phyloP scores from a whole-genome alignment of 2,329 filamentous ascomycete genomes.

The Lasiodiplodia citricola region DNA sequence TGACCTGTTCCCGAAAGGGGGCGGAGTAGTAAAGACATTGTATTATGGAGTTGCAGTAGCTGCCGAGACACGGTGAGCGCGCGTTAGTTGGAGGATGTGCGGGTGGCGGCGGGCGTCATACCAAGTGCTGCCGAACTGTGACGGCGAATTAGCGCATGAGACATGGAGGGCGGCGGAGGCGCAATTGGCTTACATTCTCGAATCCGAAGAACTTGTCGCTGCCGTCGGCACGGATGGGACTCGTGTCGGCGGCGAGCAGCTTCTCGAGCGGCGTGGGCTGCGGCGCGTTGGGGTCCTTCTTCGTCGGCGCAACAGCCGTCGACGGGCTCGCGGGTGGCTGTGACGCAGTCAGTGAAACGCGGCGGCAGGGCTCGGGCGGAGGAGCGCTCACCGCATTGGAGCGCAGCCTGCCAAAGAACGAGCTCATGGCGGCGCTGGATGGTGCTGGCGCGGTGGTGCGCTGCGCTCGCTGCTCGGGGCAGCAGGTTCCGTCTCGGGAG shows the following conservation, averaged over 20 bases:
- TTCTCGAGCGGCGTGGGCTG: constrained; percentile 68
- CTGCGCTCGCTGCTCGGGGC: constrained; percentile 21
- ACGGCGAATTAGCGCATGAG: constrained; percentile 32
- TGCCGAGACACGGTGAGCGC: constrained; percentile 47
- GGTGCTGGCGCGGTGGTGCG: constrained; percentile 8
- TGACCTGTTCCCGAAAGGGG: constrained; percentile 89
- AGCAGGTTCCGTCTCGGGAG: constrained; percentile 18
- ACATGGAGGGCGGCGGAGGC: constrained; percentile 19
- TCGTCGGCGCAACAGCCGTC: constrained; percentile 54
- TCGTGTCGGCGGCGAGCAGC: constrained; percentile 84
- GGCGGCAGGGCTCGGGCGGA: background rate
- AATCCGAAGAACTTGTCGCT: constrained; percentile 98
- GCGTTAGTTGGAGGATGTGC: constrained; percentile 8
- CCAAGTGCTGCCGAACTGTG: constrained; percentile 96
- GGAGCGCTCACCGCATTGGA: constrained; percentile 50
- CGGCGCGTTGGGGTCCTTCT: constrained; percentile 65
- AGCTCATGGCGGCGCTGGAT: constrained; percentile 50
- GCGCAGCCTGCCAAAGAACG: constrained; percentile 61
- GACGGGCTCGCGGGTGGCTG: constrained; percentile 56
- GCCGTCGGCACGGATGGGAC: constrained; percentile 81
- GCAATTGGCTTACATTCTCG: constrained; percentile 78
- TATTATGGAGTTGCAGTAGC: constrained; percentile 98
- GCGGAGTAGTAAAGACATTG: constrained; percentile 97
- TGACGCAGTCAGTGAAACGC: constrained; percentile 13
- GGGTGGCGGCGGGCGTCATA: constrained; percentile 52